Evolutionary conservation across 768 basidiomycete species (phyloP).

Genomic region (Rhizopogon vinicolor): DNA sequence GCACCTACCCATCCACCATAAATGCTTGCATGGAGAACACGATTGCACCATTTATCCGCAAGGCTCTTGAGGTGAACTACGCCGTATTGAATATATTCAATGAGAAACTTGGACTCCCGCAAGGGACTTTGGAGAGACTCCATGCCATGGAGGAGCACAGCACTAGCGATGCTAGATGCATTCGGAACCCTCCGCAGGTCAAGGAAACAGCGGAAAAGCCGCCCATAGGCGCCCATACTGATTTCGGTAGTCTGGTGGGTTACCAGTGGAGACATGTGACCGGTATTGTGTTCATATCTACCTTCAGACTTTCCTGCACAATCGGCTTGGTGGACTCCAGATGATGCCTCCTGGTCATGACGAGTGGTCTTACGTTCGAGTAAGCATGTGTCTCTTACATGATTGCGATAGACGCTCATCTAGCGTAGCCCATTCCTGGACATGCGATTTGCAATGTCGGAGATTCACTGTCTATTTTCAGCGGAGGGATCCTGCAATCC

Average conservation of each 20-base stretch:
- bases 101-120: constrained; percentile 46
- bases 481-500: constrained; percentile 49
- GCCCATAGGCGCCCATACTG: constrained; percentile 60
- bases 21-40: constrained; percentile 44
- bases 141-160: constrained; percentile 45
- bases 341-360: constrained; percentile 58
- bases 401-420: not conserved
- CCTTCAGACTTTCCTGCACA: constrained; percentile 60
- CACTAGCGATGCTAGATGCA: constrained; percentile 54
- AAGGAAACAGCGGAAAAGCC: constrained; percentile 26
- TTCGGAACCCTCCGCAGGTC: constrained; percentile 40
- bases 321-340: constrained; percentile 65
- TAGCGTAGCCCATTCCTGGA: constrained; percentile 42
- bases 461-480: constrained; percentile 57
- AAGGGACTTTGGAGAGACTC: constrained; percentile 37
- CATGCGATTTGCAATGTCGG: constrained; percentile 61
- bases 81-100: constrained; percentile 54
- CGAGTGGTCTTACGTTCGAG: constrained; percentile 67
- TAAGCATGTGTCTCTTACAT: constrained; percentile 10
- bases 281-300: too few species aligned
- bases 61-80: constrained; percentile 52
- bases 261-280: not conserved
- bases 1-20: constrained; percentile 54
- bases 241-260: constrained; percentile 62
- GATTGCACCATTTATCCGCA: constrained; percentile 50